Evolutionary conservation across 1,284 basidiomycete genomes (phyloP).

Genomic region (Ganoderma lingzhi): DNA sequence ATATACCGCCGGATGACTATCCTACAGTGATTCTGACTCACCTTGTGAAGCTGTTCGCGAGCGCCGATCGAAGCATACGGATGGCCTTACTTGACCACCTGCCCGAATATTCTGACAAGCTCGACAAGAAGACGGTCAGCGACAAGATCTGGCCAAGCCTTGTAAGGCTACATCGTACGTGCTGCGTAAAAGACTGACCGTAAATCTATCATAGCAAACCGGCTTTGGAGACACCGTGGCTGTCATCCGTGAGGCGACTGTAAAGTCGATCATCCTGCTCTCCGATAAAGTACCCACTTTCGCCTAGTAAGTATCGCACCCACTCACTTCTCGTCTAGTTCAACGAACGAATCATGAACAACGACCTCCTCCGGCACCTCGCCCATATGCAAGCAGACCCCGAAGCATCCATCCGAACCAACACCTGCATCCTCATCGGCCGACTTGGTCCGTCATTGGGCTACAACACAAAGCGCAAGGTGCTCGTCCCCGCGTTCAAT

Average conservation of each 20-base stretch:
- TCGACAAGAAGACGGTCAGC: slow-evolving; percentile 86
- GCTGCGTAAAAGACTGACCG: not conserved
- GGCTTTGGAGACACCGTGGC: slow-evolving; percentile 96
- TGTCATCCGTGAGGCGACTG: slow-evolving; percentile 93
- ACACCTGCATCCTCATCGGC: slow-evolving; percentile 96
- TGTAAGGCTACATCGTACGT: slow-evolving; percentile 51
- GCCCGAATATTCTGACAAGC: slow-evolving; percentile 84
- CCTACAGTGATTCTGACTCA: slow-evolving; percentile 75
- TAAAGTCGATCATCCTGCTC: slow-evolving; percentile 87
- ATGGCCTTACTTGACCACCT: slow-evolving; percentile 94
- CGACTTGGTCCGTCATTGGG: slow-evolving; percentile 88
- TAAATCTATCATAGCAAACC: slow-evolving; percentile 70
- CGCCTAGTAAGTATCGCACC: not conserved
- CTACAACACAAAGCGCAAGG: slow-evolving; percentile 91
- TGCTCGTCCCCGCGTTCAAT: slow-evolving; percentile 94
- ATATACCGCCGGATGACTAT: slow-evolving; percentile 80
- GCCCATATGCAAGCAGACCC: slow-evolving; percentile 94
- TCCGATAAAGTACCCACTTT: slow-evolving; percentile 75
- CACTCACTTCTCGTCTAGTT: slow-evolving; percentile 55
- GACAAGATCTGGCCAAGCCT: slow-evolving; percentile 95
- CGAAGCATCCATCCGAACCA: slow-evolving; percentile 96
- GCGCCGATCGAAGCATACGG: slow-evolving; percentile 90
- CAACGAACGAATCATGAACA: slow-evolving; percentile 93
- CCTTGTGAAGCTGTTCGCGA: slow-evolving; percentile 85
- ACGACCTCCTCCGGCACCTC: slow-evolving; percentile 92